These are phyloP conservation scores for Termitomyces sp. DNA, from an alignment of 768 basidiomycete genomes.

Conservation along the genomic window DNA sequence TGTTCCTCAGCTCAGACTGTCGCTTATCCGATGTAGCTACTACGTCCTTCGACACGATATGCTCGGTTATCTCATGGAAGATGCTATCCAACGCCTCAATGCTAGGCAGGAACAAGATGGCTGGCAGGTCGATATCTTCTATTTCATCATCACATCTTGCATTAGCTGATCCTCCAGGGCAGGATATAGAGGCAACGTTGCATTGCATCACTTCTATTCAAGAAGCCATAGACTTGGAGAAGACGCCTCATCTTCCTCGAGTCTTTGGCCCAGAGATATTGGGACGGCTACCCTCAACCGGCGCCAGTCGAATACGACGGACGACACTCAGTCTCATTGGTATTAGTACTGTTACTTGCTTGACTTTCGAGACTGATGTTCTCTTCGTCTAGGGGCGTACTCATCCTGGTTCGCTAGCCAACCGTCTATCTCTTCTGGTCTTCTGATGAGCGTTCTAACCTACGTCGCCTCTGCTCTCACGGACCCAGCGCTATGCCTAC, in stretches of 20 bases:
- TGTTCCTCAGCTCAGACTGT: background rate
- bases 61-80: slow-evolving; percentile 65
- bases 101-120: slow-evolving; percentile 39
- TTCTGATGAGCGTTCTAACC: slow-evolving; percentile 61
- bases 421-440: slow-evolving; percentile 27
- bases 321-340: slow-evolving; percentile 78
- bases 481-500: slow-evolving; percentile 59
- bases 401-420: slow-evolving; percentile 77
- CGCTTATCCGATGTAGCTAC: slow-evolving; percentile 43
- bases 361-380: background rate
- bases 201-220: slow-evolving; percentile 86
- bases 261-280: slow-evolving; percentile 76
- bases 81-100: slow-evolving; percentile 53
- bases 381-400: slow-evolving; percentile 51
- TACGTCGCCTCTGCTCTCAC: slow-evolving; percentile 71
- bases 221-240: slow-evolving; percentile 70
- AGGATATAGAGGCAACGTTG: slow-evolving; percentile 86
- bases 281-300: slow-evolving; percentile 61
- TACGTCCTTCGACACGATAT: slow-evolving; percentile 86
- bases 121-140: slow-evolving; percentile 63
- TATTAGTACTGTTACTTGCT: slow-evolving; percentile 26
- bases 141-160: background rate
- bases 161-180: background rate
- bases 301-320: slow-evolving; percentile 62
- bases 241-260: slow-evolving; percentile 48